Percentiles rank a stretch among this genome's conserved stretches.
Evolutionary conservation across 768 basidiomycete genomes (phyloP).

Genomic region (Amanita brunnescens): DNA sequence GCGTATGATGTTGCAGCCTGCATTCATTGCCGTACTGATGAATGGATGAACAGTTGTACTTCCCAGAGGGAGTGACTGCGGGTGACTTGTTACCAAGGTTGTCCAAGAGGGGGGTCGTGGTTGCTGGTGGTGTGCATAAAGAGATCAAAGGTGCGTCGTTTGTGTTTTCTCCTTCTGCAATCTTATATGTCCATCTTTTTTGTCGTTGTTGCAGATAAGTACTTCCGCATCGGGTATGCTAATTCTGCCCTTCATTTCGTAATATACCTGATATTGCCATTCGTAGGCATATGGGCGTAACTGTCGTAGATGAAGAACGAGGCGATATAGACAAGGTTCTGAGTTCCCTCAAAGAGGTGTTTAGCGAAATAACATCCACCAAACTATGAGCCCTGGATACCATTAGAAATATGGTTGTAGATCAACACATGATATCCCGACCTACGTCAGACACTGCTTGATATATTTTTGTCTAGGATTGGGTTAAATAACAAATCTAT

Average conservation of each 20-base stretch:
- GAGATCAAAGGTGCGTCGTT: constrained; percentile 61
- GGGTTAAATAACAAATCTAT: neutral
- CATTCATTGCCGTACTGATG: neutral
- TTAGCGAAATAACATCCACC: constrained; percentile 29
- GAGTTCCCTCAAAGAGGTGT: constrained; percentile 48
- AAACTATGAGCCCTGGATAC: neutral
- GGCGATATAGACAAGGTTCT: constrained; percentile 74
- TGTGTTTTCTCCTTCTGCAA: neutral
- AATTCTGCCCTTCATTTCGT: constrained; percentile 1
- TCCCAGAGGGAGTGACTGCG: constrained; percentile 72
- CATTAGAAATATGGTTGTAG: neutral
- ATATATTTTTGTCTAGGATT: no score
- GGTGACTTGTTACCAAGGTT: constrained; percentile 73
- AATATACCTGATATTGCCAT: constrained; percentile 2
- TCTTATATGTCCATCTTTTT: neutral
- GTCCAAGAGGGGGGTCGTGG: constrained; percentile 60
- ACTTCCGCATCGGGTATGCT: constrained; percentile 81
- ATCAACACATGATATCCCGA: no score
- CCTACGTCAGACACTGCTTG: no score
- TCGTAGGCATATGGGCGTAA: constrained; percentile 80
- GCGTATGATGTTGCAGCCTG: constrained; percentile 13
- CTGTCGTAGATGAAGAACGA: constrained; percentile 61
- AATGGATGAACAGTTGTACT: constrained; percentile 48
- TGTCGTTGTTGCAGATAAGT: constrained; percentile 62
- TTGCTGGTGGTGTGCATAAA: constrained; percentile 84